These are phyloP conservation scores for Malus hybrid DNA, from an alignment of 331 rosid genomes.

Conservation along the genomic window DNA sequence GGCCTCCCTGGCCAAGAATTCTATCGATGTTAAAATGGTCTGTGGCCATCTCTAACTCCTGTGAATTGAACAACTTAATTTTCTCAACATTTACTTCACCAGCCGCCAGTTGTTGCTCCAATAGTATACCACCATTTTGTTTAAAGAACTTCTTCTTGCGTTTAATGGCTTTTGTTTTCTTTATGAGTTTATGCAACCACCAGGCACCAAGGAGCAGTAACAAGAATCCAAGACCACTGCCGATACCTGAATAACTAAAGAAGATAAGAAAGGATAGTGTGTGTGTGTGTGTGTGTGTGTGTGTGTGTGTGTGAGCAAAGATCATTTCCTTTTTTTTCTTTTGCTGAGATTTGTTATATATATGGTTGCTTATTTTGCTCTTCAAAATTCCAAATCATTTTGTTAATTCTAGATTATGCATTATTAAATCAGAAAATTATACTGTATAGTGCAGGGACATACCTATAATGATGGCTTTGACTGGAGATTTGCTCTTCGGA, in stretches of 20 bases:
- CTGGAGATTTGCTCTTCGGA: background rate
- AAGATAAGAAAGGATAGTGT: background rate
- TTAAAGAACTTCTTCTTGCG: constrained; percentile 4
- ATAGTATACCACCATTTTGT: constrained; percentile 5
- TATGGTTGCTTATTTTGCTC: background rate
- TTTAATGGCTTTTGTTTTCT: background rate
- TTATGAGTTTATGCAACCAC: background rate
- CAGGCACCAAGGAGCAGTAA: background rate
- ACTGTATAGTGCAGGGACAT: background rate
- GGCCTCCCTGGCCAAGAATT: no score
- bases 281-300: no score
- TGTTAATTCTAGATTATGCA: background rate
- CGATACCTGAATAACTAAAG: background rate
- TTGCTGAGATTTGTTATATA: background rate
- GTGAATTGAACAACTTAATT: no score
- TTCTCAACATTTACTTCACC: no score
- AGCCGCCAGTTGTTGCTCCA: no score
- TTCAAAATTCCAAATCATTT: background rate
- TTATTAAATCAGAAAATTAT: background rate
- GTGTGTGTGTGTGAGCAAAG: no score
- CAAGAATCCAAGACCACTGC: background rate
- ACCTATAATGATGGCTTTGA: background rate
- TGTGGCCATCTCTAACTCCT: no score
- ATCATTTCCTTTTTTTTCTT: background rate
- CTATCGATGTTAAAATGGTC: no score